Conservation (phyloP, 2,329 filamentous ascomycete species). For the Sarocladiaceae sp. region DNA sequence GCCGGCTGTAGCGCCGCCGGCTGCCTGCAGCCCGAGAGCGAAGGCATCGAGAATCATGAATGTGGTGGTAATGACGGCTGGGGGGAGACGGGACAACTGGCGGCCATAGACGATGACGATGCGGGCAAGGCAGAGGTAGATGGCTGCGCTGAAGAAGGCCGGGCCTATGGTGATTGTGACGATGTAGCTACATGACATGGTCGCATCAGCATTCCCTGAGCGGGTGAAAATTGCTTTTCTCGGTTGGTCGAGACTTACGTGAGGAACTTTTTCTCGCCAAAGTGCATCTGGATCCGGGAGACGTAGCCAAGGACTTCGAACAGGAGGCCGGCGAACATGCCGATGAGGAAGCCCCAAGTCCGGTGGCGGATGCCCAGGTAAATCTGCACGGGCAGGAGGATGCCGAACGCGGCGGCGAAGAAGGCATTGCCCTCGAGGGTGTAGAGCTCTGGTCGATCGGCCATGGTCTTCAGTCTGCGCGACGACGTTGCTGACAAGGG, state of each 20-base stretch:
- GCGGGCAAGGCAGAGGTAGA: slow-evolving; percentile 52
- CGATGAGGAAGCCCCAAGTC: slow-evolving; percentile 33
- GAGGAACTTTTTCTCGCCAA: slow-evolving; percentile 45
- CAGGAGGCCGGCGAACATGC: slow-evolving; percentile 45
- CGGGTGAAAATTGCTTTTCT: too few species aligned
- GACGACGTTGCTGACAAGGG: too few species aligned
- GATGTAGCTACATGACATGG: slow-evolving; percentile 15
- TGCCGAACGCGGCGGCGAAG: slow-evolving; percentile 33
- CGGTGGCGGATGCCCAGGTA: slow-evolving; percentile 30
- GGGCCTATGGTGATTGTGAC: slow-evolving; percentile 55
- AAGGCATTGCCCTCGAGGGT: slow-evolving; percentile 19
- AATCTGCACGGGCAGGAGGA: slow-evolving; percentile 35
- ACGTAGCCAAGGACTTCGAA: slow-evolving; percentile 54
- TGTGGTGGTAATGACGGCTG: slow-evolving; percentile 24
- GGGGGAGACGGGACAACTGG: slow-evolving; percentile 25
- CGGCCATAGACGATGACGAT: slow-evolving; percentile 38
- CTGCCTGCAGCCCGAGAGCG: slow-evolving; percentile 43
- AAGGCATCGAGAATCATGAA: slow-evolving; percentile 44
- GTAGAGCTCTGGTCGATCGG: too few species aligned
- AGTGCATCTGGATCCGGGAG: slow-evolving; percentile 50
- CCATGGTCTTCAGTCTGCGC: too few species aligned
- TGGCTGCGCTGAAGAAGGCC: slow-evolving; percentile 54
- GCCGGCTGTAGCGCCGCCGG: slow-evolving; percentile 42
- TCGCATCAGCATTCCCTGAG: too few species aligned
- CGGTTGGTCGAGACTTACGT: slow-evolving; percentile 52